Percentiles rank a stretch among this genome's conserved stretches.
These are phyloP conservation scores for Escovopsis sp. DNA, from an alignment of 2,329 filamentous ascomycete genomes.

Conservation along the genomic window DNA sequence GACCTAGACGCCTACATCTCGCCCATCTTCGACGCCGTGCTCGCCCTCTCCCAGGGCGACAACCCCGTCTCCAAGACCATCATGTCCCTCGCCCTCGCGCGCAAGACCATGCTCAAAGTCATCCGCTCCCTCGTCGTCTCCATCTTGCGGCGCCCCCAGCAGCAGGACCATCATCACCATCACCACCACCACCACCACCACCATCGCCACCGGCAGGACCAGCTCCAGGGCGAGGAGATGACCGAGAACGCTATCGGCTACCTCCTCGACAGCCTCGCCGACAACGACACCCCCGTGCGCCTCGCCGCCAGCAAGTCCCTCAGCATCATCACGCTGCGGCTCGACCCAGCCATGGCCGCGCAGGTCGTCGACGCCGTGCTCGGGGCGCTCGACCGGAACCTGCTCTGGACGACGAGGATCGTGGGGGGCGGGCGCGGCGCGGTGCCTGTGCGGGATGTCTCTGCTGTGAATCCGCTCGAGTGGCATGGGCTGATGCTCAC, in stretches of 20 bases:
- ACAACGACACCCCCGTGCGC: constrained; percentile 82
- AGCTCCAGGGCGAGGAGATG: constrained; percentile 33
- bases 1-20: constrained; percentile 55
- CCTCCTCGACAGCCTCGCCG: constrained; percentile 61
- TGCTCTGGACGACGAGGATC: constrained; percentile 37
- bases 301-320: constrained; percentile 86
- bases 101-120: constrained; percentile 77
- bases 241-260: constrained; percentile 72
- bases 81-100: constrained; percentile 58
- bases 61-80: constrained; percentile 36
- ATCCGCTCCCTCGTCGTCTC: constrained; percentile 58
- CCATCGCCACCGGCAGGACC: no score
- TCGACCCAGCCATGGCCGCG: constrained; percentile 65
- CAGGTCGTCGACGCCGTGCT: constrained; percentile 82
- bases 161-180: no score
- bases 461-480: constrained; percentile 61
- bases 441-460: constrained; percentile 41
- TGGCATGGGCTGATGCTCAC: constrained; percentile 93
- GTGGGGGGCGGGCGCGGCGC: constrained; percentile 18
- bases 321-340: constrained; percentile 67
- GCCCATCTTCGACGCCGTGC: constrained; percentile 48
- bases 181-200: no score
- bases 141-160: constrained; percentile 39
- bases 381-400: constrained; percentile 46
- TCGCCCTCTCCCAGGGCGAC: constrained; percentile 38